Base-by-base conservation (phyloP, 805 yeast species). In the Danielia reshetovae region DNA sequence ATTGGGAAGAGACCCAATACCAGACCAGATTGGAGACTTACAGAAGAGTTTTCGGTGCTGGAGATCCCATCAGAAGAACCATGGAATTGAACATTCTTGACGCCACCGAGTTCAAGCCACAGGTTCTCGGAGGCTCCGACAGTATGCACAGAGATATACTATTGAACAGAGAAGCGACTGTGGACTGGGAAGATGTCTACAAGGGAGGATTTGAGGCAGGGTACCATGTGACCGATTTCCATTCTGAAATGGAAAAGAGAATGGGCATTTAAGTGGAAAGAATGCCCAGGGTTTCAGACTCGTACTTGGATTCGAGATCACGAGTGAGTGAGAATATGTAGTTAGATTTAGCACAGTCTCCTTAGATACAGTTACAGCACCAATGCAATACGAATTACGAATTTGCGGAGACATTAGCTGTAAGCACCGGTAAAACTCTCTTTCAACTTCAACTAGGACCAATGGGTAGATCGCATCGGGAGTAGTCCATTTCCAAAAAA, bases 161-260 rank as follows among this genome's bases (percentile, higher is more conserved):
- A 38, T 57, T 77, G 54, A 85, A 85, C 63, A 81, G 75, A 52
- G 97, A 93, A 39, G 61, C 80, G 14, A 60, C 77, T 11, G 65
- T 90, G 27, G 96, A 86, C 50, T 90, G 97, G 97, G 97, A 93
- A 52, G 97, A 93, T 52, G 73, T 90, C 14, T 89, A 89, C 58
- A 68, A 70, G 18, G 82, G 74, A n/a, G 74, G 75, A 33, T 54
- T 68, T 42, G 70, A 66, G 44, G 55, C 57, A 18, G 70, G 70
- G 1, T 45, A 55, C 18, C 53, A 58, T 27, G 65, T 55, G 18
- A 47, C 44, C 40, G 85, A 80, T 51, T 74, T 87, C 66, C 95
- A 86, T 56, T 54, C 78, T 11, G 87, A 81, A 49, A 70, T 87
- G 71, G 93, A 84, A 59, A 74, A 64, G 53, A 72, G 68, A 37